Evolutionary conservation across 179 eudicot species (phyloP), one percentile per base, ranked within the genome.

Genomic region (Nepenthes alata): DNA sequence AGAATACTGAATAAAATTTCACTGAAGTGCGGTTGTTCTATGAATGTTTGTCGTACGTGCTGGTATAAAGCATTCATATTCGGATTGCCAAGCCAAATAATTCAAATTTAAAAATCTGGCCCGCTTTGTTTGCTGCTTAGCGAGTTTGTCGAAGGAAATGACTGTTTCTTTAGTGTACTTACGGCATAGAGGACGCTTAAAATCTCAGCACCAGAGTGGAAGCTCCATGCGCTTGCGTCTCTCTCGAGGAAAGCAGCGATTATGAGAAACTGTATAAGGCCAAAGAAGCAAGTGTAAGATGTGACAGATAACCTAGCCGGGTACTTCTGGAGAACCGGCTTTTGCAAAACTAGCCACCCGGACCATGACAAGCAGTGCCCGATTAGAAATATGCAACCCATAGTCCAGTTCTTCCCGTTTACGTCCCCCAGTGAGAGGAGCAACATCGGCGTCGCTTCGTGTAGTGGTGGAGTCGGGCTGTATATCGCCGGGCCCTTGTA

Each of bases 311-410:
- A 87, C 57, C 87, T 63, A 11, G 97, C 97, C 51, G 96, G 97
- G 77, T 85, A 91, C 71, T 80, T 88, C 79, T 91, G 82, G 5
- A 91, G 85, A 2, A 91, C 75, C 1, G 97, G 97, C 7, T 86
- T 75, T 69, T 91, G 97, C 16, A 88, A 70, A 45, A 91, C 96
- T 2, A 91, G 88, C 97, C 97, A 91, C 12, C 84, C 96, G 35
- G 97, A 81, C 94, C 97, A 91, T 1, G 96, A 82, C 57, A 91
- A 69, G 70, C 96, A 90, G 72, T 90, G 94, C 0, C 97, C 96
- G 6, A 91, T 88, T 68, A 91, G 73, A 77, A 61, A 88, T 49
- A 91, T 61, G 76, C 97, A 91, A 5, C 97, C 97, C 73, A 91
- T 65, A 6, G 94, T 81, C 97, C 97, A 91, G 72, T 61, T 91